Evolutionary conservation across 129 eudicot species (phyloP), one percentile per base, ranked within the genome.

Genomic region (Saussurea involucrata): DNA sequence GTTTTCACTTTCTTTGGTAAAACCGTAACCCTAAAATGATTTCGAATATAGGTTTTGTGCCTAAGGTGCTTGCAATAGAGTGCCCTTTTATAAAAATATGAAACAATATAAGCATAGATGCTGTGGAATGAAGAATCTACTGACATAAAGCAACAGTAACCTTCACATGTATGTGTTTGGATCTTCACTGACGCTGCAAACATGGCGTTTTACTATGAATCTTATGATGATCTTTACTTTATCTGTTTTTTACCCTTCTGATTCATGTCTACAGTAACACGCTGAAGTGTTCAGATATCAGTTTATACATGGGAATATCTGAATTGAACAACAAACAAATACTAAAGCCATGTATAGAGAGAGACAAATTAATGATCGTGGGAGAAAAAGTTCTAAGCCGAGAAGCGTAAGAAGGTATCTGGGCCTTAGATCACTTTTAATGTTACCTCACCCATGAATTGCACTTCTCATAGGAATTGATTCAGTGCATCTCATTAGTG

Each of bases 181-280:
- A 73, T 72, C 73, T 65, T 80, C 24, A 64, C 66, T 72, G 70
- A 58, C 63, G 33, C 66, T 69, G 46, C 44, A 79, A 71, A 71
- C 77, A 72, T 79, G 78, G 36, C 49, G 77, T 32, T 72, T 80
- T 79, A 73, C 83, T 11, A 73, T 73, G 83, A 65, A 72, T 80
- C 83, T 73, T 46, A 80, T 72, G 68, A 79, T 73, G 78, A 65
- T 31, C 55, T 49, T 53, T 46, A 79, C 83, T 46, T 63, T 79
- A 27, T 42, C 27, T 24, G 25, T 79, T 42, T 63, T 72, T 72
- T 80, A 80, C 83, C 79, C 83, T 57, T 80, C 83, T 73, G 78
- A 46, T 28, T 20, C 73, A 44, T 44, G 34, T 49, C 73, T 64
- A 79, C 78, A 72, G 83, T 72, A 64, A 24, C 81, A 78, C 34